phyloP scores from a whole-genome alignment of 164 flowering plant species.

The Vitis cinerea region DNA sequence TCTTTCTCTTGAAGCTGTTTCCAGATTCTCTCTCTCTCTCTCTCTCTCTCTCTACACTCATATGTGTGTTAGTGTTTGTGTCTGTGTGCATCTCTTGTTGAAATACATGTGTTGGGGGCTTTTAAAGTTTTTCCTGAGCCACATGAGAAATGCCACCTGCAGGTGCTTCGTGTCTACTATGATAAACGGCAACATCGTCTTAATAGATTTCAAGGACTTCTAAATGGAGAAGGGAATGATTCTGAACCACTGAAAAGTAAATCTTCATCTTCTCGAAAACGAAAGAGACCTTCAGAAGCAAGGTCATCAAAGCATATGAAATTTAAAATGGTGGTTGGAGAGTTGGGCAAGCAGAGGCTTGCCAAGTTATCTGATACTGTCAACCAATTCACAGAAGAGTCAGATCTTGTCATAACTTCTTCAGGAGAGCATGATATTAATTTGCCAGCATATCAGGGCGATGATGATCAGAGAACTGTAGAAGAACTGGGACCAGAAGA shows the following conservation, averaged over 20 bases:
- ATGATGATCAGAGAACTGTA: slow-evolving; percentile 20
- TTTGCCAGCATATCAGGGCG: slow-evolving; percentile 24
- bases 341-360: slow-evolving; percentile 12
- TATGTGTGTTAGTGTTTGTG: not conserved
- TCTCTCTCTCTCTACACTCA: not conserved
- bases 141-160: slow-evolving; percentile 18
- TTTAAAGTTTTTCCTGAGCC: not conserved
- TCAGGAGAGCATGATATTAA: slow-evolving; percentile 19
- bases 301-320: slow-evolving; percentile 30
- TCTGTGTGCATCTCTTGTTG: not conserved
- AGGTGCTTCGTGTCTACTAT: slow-evolving; percentile 83
- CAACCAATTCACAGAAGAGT: slow-evolving; percentile 20
- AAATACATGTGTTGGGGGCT: not conserved
- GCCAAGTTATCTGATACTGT: slow-evolving; percentile 12
- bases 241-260: slow-evolving; percentile 15
- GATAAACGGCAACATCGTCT: slow-evolving; percentile 50
- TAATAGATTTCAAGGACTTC: slow-evolving; percentile 27
- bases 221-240: slow-evolving; percentile 17
- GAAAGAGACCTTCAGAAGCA: slow-evolving; percentile 34
- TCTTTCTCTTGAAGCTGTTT: too few species aligned
- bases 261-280: slow-evolving; percentile 34
- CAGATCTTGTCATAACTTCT: slow-evolving; percentile 6
- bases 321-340: slow-evolving; percentile 15
- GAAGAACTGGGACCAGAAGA: slow-evolving; percentile 31
- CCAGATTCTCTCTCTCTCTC: not conserved